These are phyloP conservation scores for Cladophialophora chaetospira DNA, from an alignment of 2,329 filamentous ascomycete species.

Conservation along the genomic window DNA sequence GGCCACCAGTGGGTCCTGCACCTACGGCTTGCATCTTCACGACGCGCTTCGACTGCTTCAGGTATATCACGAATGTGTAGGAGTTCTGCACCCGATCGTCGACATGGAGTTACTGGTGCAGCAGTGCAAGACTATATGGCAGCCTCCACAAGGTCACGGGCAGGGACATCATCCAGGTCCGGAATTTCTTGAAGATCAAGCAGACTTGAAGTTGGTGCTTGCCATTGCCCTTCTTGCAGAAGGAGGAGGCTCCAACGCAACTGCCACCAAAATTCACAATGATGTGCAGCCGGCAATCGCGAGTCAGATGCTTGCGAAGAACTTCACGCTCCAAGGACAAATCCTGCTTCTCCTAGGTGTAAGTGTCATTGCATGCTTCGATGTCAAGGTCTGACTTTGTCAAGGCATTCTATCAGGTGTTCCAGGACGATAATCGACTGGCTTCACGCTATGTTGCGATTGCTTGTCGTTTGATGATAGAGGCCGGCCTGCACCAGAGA, in stretches of 20 bases:
- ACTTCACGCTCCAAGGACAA: conserved; percentile 12
- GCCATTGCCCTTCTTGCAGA: conserved; percentile 16
- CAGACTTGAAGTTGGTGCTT: conserved; percentile 16
- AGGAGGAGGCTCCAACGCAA: conserved; percentile 7
- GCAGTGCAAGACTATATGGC: not conserved
- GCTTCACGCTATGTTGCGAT: conserved; percentile 19
- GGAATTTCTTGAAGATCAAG: not conserved
- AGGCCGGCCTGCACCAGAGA: conserved; percentile 17
- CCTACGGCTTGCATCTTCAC: conserved; percentile 1
- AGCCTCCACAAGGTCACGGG: not conserved
- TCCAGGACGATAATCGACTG: conserved; percentile 15
- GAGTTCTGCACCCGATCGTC: conserved; percentile 13
- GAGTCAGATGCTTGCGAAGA: conserved; percentile 8
- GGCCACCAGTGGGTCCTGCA: not conserved
- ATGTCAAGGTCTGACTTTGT: not conserved
- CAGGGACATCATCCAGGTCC: not conserved
- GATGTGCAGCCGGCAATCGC: conserved; percentile 9
- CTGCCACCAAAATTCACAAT: conserved; percentile 7
- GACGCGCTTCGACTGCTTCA: conserved; percentile 16
- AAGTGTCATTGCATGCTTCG: not conserved
- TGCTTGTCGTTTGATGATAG: conserved; percentile 15
- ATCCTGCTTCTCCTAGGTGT: conserved; percentile 18
- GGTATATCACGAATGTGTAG: conserved; percentile 15
- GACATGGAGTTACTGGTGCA: conserved; percentile 3
- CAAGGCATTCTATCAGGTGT: conserved; percentile 17